A percentile compares a stretch with the other conserved stretches of the same genome.
Evolutionary conservation across 2,329 filamentous ascomycete species (phyloP).

Genomic region (Hymenoscyphus scutula): DNA sequence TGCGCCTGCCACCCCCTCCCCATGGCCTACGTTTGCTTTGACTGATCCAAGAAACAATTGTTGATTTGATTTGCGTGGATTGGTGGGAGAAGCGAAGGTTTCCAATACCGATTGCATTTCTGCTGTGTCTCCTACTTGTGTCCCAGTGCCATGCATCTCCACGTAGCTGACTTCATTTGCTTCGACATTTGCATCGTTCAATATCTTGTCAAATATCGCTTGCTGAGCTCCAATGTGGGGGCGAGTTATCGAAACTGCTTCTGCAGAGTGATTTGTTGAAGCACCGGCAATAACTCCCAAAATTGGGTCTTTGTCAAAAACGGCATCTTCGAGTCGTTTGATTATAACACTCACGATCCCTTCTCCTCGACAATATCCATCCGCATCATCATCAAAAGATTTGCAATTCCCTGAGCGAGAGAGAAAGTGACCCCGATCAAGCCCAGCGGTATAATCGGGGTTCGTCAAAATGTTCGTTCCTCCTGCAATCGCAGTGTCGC

Average conservation of each 20-base stretch:
- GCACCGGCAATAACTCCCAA: slow-evolving; percentile 42
- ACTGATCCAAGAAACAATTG: slow-evolving; percentile 14
- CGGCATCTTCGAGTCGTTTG: slow-evolving; percentile 51
- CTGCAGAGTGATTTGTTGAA: slow-evolving; percentile 47
- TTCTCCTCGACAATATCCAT: slow-evolving; percentile 65
- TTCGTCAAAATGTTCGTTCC: slow-evolving; percentile 38
- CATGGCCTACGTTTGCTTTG: slow-evolving; percentile 44
- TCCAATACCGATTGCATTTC: background rate
- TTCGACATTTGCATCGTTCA: slow-evolving; percentile 67
- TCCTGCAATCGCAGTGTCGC: slow-evolving; percentile 42
- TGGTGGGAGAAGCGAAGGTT: slow-evolving; percentile 40
- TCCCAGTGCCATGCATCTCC: slow-evolving; percentile 86
- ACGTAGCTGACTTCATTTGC: slow-evolving; percentile 75
- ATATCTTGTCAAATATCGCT: slow-evolving; percentile 60
- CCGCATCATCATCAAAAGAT: slow-evolving; percentile 57
- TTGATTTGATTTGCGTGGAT: slow-evolving; percentile 5
- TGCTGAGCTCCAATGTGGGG: slow-evolving; percentile 1
- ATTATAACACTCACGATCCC: slow-evolving; percentile 57
- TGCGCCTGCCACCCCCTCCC: slow-evolving; percentile 31
- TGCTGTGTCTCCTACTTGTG: slow-evolving; percentile 72
- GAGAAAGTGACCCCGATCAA: slow-evolving; percentile 18
- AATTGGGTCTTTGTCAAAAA: slow-evolving; percentile 43
- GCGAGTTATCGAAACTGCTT: slow-evolving; percentile 62
- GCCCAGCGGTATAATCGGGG: slow-evolving; percentile 38
- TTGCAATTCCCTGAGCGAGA: slow-evolving; percentile 30